These are phyloP conservation scores for Puccinia hordei DNA, from an alignment of 1,284 basidiomycete genomes.

Conservation along the genomic window DNA sequence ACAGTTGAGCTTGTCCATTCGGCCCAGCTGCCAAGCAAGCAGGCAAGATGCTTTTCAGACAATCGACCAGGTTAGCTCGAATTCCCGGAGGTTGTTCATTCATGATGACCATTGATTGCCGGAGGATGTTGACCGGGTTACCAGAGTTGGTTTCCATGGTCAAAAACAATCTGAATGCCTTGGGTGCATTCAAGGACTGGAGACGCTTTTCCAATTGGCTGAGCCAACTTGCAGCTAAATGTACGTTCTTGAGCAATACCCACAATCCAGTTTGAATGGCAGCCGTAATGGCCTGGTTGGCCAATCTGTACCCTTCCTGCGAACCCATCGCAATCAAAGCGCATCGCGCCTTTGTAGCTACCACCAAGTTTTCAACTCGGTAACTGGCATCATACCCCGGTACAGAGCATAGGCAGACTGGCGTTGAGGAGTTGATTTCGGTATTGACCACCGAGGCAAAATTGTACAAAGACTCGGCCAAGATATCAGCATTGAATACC, in stretches of 20 bases:
- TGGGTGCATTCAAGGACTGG: slow-evolving; percentile 78
- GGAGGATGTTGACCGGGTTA: slow-evolving; percentile 91
- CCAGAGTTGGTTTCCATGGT: slow-evolving; percentile 92
- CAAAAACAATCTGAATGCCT: slow-evolving; percentile 90
- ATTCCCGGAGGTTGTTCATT: slow-evolving; percentile 95
- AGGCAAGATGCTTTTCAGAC: slow-evolving; percentile 74
- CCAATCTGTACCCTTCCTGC: slow-evolving; percentile 86
- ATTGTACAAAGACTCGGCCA: slow-evolving; percentile 71
- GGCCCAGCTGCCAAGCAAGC: slow-evolving; percentile 74
- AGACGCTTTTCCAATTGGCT: slow-evolving; percentile 92
- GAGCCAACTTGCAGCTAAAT: slow-evolving; percentile 85
- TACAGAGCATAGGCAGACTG: slow-evolving; percentile 86
- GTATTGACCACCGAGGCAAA: slow-evolving; percentile 74
- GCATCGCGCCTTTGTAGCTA: slow-evolving; percentile 68
- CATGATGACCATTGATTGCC: slow-evolving; percentile 92
- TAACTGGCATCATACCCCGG: slow-evolving; percentile 97
- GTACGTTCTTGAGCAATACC: slow-evolving; percentile 91
- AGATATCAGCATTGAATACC: slow-evolving; percentile 79
- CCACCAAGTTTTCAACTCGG: slow-evolving; percentile 83
- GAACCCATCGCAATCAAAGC: slow-evolving; percentile 96
- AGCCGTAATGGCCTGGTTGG: slow-evolving; percentile 87
- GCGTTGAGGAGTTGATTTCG: slow-evolving; percentile 77
- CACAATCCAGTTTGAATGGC: slow-evolving; percentile 87
- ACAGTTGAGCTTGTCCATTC: slow-evolving; percentile 82
- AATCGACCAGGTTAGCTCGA: slow-evolving; percentile 89